Percentiles rank a stretch among this genome's conserved stretches.
Conservation (phyloP, 169 alveolate species). For the Cryptosporidium bovis region DNA sequence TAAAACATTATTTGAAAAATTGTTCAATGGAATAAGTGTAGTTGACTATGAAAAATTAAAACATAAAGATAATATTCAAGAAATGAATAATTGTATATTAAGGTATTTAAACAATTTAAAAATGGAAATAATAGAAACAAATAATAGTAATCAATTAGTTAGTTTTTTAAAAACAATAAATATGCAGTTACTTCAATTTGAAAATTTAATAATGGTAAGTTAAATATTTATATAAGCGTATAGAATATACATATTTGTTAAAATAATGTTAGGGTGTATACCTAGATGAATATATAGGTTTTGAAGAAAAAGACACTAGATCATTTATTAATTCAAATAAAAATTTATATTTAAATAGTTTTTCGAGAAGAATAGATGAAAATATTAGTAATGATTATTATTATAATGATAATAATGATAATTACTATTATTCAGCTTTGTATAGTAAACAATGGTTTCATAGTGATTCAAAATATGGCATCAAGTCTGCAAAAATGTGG, state of each 20-base stretch:
- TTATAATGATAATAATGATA: not conserved
- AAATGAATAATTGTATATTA: conserved; percentile 12
- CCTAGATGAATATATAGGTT: conserved; percentile 61
- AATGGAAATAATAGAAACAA: conserved; percentile 54
- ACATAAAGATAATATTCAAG: not conserved
- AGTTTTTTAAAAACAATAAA: conserved; percentile 24
- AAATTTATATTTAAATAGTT: conserved; percentile 1
- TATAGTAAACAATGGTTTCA: conserved; percentile 68
- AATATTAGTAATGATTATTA: not conserved
- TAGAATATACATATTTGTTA: not conserved
- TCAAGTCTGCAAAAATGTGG: conserved; percentile 66
- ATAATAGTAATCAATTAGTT: conserved; percentile 14
- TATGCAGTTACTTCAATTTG: conserved; percentile 13
- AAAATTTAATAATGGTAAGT: conserved; percentile 43
- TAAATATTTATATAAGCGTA: not conserved
- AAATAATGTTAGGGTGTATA: conserved; percentile 37
- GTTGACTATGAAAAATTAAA: not conserved
- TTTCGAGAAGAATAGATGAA: not conserved
- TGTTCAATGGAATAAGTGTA: conserved; percentile 11
- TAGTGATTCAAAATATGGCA: conserved; percentile 50
- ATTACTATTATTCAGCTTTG: conserved; percentile 4
- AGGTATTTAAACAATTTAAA: conserved; percentile 32
- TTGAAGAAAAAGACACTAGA: conserved; percentile 11
- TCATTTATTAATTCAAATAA: not conserved
- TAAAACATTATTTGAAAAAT: conserved; percentile 21